Base-by-base conservation (phyloP, 352 stramenopile genomes). In the Aphanomyces cochlioides region DNA sequence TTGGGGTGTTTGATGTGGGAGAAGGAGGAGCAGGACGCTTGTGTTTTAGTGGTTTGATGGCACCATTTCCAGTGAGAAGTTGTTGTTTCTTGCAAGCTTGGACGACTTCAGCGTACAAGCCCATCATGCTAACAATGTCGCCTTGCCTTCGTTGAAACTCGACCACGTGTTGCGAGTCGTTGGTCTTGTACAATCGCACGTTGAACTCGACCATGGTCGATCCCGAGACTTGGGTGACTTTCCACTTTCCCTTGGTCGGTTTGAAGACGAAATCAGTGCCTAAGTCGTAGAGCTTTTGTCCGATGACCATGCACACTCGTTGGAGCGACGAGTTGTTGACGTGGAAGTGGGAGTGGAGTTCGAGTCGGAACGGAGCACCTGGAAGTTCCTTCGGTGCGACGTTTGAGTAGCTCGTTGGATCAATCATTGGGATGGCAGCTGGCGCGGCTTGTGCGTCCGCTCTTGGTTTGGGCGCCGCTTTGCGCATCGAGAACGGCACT, bases 271-370 rank as follows among this genome's bases (percentile, higher is more conserved):
- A 95, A 71, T 95, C 87, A 61, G 87, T 90, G 75, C 92, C 87
- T 41, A 95, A 73, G 64, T 93, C 85, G 65, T 82, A 92, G 7
- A 95, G 76, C 78, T 93, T 95, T 45, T 84, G 86, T 38, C 87
- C 83, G 37, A 95, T 76, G 17, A 91, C 77, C 13, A 78, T 82
- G 54, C 87, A 89, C n/a, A 93, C 77, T 43, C 87, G 85, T 73
- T 86, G 79, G n/a, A 89, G 83, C 21, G 81, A 74, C 63, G 90
- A 81, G 48, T 80, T 77, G 75, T 93, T 95, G n/a, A 89, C 79
- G 70, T 92, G 85, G 73, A 95, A 95, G 71, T 95, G 87, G 66
- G 87, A 93, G 78, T 95, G 87, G 75, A 91, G 77, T 75, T 95
- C 87, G 15, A 95, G 76, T 17, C 87, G 87, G 73, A 95, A 95